phyloP scores from a whole-genome alignment of 1,284 basidiomycete genomes.

The Apiotrichum veenhuisii region DNA sequence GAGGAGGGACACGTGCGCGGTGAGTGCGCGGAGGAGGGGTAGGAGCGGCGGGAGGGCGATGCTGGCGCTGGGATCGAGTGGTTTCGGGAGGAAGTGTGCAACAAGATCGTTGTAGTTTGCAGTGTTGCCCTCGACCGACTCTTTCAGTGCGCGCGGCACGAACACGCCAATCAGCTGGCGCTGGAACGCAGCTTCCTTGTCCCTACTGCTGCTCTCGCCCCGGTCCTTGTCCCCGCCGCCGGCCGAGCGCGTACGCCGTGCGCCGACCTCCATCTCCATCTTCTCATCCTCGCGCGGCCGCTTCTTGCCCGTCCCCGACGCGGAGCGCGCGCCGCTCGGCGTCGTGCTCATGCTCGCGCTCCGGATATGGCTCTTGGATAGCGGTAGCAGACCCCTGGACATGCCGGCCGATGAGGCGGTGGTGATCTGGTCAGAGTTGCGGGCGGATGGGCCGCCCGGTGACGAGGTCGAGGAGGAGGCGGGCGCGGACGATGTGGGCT shows the following conservation, averaged over 20 bases:
- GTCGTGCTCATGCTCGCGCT: not conserved
- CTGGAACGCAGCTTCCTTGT: conserved; percentile 43
- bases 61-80: conserved; percentile 20
- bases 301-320: conserved; percentile 41
- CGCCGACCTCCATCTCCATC: no score
- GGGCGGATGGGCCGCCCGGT: not conserved
- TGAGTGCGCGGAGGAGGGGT: conserved; percentile 59
- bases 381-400: conserved; percentile 9
- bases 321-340: conserved; percentile 26
- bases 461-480: conserved; percentile 3
- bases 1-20: conserved; percentile 60
- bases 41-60: conserved; percentile 49
- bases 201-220: conserved; percentile 7
- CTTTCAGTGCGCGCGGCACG: conserved; percentile 45
- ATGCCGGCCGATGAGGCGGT: conserved; percentile 3
- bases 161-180: conserved; percentile 47
- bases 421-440: not conserved
- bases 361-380: not conserved
- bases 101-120: conserved; percentile 56
- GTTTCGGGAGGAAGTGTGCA: conserved; percentile 52
- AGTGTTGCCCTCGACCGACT: conserved; percentile 44
- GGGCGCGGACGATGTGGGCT: conserved; percentile 5
- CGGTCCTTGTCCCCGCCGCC: conserved; percentile 1
- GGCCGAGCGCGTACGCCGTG: no score
- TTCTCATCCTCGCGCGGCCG: conserved; percentile 35